Evolutionary conservation across 352 stramenopile species (phyloP).

Genomic region (Globisporangium perplexum): DNA sequence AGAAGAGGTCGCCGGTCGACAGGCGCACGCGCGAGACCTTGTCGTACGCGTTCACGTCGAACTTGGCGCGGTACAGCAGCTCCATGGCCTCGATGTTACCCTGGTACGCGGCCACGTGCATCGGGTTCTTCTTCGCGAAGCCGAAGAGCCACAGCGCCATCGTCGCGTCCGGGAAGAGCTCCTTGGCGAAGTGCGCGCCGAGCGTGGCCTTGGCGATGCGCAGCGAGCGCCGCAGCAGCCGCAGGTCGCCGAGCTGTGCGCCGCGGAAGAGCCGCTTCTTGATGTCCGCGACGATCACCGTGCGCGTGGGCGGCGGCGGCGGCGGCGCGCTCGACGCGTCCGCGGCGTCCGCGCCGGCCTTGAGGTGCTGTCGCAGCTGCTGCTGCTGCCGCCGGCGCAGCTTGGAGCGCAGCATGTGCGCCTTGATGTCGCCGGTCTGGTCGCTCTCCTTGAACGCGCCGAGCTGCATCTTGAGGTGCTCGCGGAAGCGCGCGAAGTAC

Average conservation of each 20-base stretch:
- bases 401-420: constrained; percentile 11
- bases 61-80: constrained; percentile 44
- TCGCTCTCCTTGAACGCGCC: constrained; percentile 79
- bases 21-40: constrained; percentile 79
- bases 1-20: constrained; percentile 76
- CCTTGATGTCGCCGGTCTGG: constrained; percentile 63
- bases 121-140: constrained; percentile 78
- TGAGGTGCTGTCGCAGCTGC: constrained; percentile 73
- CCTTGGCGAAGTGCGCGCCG: constrained; percentile 42
- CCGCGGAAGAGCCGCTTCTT: constrained; percentile 72
- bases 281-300: constrained; percentile 41
- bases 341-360: constrained; percentile 10
- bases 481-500: constrained; percentile 45
- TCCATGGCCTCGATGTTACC: constrained; percentile 74
- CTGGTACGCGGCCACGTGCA: constrained; percentile 79
- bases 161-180: constrained; percentile 62
- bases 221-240: constrained; percentile 48
- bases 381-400: constrained; percentile 34
- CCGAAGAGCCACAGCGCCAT: constrained; percentile 68
- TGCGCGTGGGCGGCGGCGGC: constrained; percentile 16
- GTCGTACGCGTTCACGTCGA: constrained; percentile 70
- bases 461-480: constrained; percentile 84
- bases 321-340: not conserved
- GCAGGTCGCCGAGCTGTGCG: constrained; percentile 58
- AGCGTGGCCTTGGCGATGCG: constrained; percentile 46